Percentiles rank a stretch among this genome's conserved stretches.
These are phyloP conservation scores for Zygoascus meyerae DNA, from an alignment of 1,139 yeast species.

Conservation along the genomic window DNA sequence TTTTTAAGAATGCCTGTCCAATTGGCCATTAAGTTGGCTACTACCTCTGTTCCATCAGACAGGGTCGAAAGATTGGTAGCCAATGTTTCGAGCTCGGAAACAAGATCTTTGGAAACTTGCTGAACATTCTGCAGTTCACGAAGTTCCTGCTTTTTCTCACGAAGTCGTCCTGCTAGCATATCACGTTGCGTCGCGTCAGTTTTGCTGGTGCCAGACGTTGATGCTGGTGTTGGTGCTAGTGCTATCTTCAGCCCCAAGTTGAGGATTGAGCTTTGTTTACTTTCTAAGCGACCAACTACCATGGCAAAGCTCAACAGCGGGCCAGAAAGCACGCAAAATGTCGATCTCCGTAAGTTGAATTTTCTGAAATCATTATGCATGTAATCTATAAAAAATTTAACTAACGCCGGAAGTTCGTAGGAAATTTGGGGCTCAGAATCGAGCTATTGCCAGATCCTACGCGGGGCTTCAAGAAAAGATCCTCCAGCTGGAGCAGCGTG, in stretches of 20 bases:
- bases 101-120: constrained; percentile 43
- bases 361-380: neutral
- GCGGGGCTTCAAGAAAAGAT: constrained; percentile 23
- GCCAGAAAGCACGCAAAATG: constrained; percentile 18
- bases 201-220: neutral
- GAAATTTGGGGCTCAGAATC: constrained; percentile 25
- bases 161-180: constrained; percentile 26
- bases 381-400: neutral
- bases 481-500: constrained; percentile 20
- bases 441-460: constrained; percentile 26
- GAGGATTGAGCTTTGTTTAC: constrained; percentile 3
- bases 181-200: constrained; percentile 14
- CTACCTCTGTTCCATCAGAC: constrained; percentile 51
- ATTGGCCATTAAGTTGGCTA: constrained; percentile 42
- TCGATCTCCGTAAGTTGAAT: constrained; percentile 19
- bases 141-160: constrained; percentile 47
- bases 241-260: constrained; percentile 7
- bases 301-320: constrained; percentile 24
- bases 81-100: constrained; percentile 44
- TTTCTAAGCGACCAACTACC: constrained; percentile 4
- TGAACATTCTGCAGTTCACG: constrained; percentile 47
- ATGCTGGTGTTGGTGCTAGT: constrained; percentile 21
- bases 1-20: constrained; percentile 68
- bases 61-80: constrained; percentile 46
- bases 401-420: constrained; percentile 16